A percentile compares a stretch with the other conserved stretches of the same genome.
Evolutionary conservation across 2,329 filamentous ascomycete species (phyloP).

Genomic region (Claviceps sp.): DNA sequence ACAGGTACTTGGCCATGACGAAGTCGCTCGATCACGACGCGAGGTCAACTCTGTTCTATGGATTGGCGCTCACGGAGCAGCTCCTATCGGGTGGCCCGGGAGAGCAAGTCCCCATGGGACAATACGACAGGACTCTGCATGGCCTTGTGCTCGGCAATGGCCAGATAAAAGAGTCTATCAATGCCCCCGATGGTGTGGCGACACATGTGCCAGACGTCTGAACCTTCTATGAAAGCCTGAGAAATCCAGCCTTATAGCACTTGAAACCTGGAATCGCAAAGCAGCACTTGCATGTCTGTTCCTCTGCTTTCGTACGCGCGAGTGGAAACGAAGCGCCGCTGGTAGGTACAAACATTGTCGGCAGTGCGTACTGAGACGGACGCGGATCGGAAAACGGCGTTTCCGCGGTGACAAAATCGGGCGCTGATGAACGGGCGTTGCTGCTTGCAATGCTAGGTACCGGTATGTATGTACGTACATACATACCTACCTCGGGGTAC

Average conservation of each 20-base stretch:
- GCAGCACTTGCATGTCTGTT: neutral
- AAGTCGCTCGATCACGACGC: conserved; percentile 20
- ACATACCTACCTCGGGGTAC: no score
- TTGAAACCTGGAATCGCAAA: neutral
- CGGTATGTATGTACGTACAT: no score
- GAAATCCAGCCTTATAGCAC: neutral
- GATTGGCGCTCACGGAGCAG: conserved; percentile 77
- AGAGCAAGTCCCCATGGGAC: conserved; percentile 57
- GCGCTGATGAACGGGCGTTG: no score
- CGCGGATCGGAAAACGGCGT: no score
- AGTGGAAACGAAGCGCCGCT: no score
- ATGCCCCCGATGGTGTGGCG: neutral
- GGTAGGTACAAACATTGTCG: no score
- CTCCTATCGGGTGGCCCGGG: conserved; percentile 46
- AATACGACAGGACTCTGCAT: conserved; percentile 69
- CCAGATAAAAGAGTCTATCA: conserved; percentile 27
- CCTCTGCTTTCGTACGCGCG: neutral
- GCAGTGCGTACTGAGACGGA: no score
- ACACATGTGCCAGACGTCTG: neutral
- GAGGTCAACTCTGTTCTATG: conserved; percentile 44
- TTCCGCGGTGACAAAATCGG: no score
- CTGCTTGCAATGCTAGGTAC: no score
- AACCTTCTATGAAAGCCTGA: neutral
- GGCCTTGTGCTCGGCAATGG: conserved; percentile 63
- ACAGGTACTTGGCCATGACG: conserved; percentile 47